Evolutionary conservation across 2,329 filamentous ascomycete genomes (phyloP), one percentile per base, ranked within the genome.

Genomic region (Aschersonia sp.): DNA sequence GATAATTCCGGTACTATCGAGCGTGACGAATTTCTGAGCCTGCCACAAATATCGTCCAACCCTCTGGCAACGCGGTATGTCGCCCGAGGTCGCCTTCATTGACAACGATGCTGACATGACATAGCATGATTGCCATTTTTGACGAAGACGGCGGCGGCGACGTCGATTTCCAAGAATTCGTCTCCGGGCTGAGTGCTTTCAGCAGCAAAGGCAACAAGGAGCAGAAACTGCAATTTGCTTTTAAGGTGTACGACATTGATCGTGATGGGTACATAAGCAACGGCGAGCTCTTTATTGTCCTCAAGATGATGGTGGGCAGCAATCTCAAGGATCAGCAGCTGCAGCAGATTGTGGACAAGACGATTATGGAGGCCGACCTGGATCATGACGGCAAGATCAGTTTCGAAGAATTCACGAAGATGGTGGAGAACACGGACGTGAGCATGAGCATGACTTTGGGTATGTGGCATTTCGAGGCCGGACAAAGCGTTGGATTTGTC

Each of bases 271-370:
- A 86, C 70, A 98, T 98, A 62, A 94, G 87, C 72, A 98, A 98
- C 67, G 92, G 92, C 59, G 92, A 98, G 73, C 78, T 98, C 46
- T 98, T 97, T 67, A 97, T 98, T 60, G 92, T 98, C 61, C 76
- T 98, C 60, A 98, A 98, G 84, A 98, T 98, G 92, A 98, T 98
- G 92, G 92, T 98, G 46, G 92, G 92, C 50, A 95, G 86, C 72
- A 98, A 98, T 67, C 72, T 98, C 61, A 98, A 98, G 76, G 92
- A 98, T 66, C 87, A 95, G 69, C 92, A 98, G 71, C 71, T 98
- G 64, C 92, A 98, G 72, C 92, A 90, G 79, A 98, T 98, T 64
- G 92, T 98, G 57, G 92, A 98, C 73, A 98, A 98, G 80, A 98
- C 92, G 50, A 97, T 98, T 65, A 97, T 97, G 92, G 92, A 98